These are phyloP conservation scores for Polytrichum commune DNA, from an alignment of 225 moss, liverwort and hornwort genomes.

Conservation along the genomic window DNA sequence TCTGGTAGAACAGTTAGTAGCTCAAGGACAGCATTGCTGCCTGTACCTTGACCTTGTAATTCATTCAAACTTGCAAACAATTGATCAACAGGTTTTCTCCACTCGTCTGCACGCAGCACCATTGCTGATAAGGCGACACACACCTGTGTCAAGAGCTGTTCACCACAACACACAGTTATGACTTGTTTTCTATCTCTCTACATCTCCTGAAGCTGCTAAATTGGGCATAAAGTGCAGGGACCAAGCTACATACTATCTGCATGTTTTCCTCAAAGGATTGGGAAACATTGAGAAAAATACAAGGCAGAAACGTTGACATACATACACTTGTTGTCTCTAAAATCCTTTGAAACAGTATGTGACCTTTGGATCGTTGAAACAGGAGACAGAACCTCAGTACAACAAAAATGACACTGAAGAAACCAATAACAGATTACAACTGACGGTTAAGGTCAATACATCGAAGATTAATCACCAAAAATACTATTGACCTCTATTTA, in stretches of 20 bases:
- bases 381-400: background rate
- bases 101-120: conserved; percentile 80
- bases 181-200: too few relatives aligned
- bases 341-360: too few relatives aligned
- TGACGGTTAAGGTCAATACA: background rate
- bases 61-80: conserved; percentile 86
- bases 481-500: background rate
- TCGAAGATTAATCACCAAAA: too few relatives aligned
- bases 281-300: too few relatives aligned
- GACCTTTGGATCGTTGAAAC: too few relatives aligned
- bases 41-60: conserved; percentile 87
- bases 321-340: too few relatives aligned
- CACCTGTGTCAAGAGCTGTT: conserved; percentile 94
- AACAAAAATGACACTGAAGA: background rate
- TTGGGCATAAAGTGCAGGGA: too few relatives aligned
- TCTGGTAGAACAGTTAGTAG: conserved; percentile 90
- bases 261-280: too few relatives aligned
- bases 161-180: conserved; percentile 24
- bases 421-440: background rate
- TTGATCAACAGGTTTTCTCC: conserved; percentile 80
- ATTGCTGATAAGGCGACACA: conserved; percentile 92
- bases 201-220: too few relatives aligned
- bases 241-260: too few relatives aligned
- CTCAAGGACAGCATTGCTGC: conserved; percentile 90
- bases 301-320: too few relatives aligned